A percentile compares a stretch with the other conserved stretches of the same genome.
These are phyloP conservation scores for Diaporthe helianthi DNA, from an alignment of 2,329 filamentous ascomycete genomes.

Conservation along the genomic window DNA sequence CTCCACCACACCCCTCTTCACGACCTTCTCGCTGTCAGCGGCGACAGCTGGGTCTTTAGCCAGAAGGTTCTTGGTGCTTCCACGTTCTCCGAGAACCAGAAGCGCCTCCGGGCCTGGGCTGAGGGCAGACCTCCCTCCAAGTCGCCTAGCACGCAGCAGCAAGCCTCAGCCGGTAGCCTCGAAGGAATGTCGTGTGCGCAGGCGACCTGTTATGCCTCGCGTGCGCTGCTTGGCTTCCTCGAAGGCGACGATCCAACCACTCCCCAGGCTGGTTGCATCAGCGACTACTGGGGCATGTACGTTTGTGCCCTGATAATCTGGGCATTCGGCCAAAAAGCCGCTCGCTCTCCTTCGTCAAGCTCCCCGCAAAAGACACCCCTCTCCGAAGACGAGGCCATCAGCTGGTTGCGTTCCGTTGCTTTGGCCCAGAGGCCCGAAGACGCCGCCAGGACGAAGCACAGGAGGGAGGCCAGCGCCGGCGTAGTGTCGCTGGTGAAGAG, in stretches of 20 bases:
- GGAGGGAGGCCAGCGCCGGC: slow-evolving; percentile 49
- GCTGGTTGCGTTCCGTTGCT: slow-evolving; percentile 52
- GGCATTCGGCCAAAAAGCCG: slow-evolving; percentile 55
- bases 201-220: slow-evolving; percentile 59
- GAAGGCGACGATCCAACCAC: slow-evolving; percentile 36
- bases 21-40: slow-evolving; percentile 63
- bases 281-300: slow-evolving; percentile 63
- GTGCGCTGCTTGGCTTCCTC: slow-evolving; percentile 57
- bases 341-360: slow-evolving; percentile 20
- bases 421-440: slow-evolving; percentile 47
- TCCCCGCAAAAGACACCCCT: slow-evolving; percentile 33
- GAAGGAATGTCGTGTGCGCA: slow-evolving; percentile 48
- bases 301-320: slow-evolving; percentile 66
- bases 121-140: slow-evolving; percentile 26
- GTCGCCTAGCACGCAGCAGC: slow-evolving; percentile 25
- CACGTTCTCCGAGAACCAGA: slow-evolving; percentile 55
- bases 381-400: slow-evolving; percentile 41
- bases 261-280: slow-evolving; percentile 48
- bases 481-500: slow-evolving; percentile 58
- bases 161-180: slow-evolving; percentile 35
- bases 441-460: slow-evolving; percentile 47
- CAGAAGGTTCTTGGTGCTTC: slow-evolving; percentile 56
- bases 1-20: slow-evolving; percentile 65
- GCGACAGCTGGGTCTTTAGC: slow-evolving; percentile 65
- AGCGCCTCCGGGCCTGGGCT: slow-evolving; percentile 54